A percentile compares a stretch with the other conserved stretches of the same genome.
Evolutionary conservation across 495 filamentous ascomycete genomes (phyloP).

Genomic region (Aspergillus bridgeri): DNA sequence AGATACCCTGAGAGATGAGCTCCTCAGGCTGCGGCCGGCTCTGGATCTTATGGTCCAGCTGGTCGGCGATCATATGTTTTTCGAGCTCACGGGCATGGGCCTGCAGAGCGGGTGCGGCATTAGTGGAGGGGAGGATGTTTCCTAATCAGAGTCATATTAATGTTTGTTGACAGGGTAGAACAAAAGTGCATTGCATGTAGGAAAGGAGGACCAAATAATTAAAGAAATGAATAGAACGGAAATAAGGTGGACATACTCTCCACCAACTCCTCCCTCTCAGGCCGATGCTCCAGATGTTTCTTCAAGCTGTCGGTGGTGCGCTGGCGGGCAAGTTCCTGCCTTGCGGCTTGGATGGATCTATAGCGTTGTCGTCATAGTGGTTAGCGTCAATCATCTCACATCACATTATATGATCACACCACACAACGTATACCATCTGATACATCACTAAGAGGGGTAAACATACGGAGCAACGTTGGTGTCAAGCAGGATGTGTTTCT

Average conservation of each 20-base stretch:
- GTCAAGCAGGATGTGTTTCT: conserved; percentile 69
- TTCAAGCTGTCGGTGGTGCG: conserved; percentile 60
- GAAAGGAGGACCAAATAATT: background rate
- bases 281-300: conserved; percentile 63
- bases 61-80: conserved; percentile 80
- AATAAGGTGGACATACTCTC: conserved; percentile 56
- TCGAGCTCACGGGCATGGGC: conserved; percentile 77
- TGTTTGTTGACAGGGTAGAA: too few species aligned
- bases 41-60: conserved; percentile 76
- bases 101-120: conserved; percentile 70
- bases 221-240: too few species aligned
- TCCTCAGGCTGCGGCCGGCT: conserved; percentile 70
- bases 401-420: too few species aligned
- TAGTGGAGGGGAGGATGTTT: conserved; percentile 71
- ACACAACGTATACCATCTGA: too few species aligned
- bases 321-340: conserved; percentile 63
- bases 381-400: too few species aligned
- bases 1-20: conserved; percentile 72
- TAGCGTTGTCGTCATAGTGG: background rate
- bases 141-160: too few species aligned
- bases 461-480: conserved; percentile 66
- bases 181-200: background rate
- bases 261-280: conserved; percentile 62
- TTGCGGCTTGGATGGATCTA: conserved; percentile 59
- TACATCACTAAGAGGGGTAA: background rate